Base-by-base conservation (phyloP, 1,139 yeast species). In the Suhomyces panamericanus region DNA sequence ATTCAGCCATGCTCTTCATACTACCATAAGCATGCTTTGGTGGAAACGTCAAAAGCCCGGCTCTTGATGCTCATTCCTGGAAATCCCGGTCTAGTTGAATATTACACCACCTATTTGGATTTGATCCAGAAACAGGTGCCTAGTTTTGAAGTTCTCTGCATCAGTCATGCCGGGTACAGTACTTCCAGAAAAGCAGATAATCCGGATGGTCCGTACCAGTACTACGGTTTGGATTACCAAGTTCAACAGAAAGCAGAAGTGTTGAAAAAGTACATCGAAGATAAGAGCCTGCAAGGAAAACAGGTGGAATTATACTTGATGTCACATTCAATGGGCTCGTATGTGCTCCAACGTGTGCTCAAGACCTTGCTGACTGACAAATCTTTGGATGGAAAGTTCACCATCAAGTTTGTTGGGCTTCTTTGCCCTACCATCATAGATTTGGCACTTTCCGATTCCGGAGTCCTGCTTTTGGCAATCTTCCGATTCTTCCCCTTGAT, bases 251-350 rank as follows among this genome's bases (percentile, higher is more conserved):
- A 80, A 50, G 41, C 31, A 26, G 60, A 62, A 3, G 61, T 80
- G 20, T 57, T 80, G 35, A 59, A 62, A 39, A 60, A 67, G 24
- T 59, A 65, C 34, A 52, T 71, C 6, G 43, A 54, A 15, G 51
- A 52, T 8, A 46, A 35, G 34, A 26, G 38, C 30, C 27, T 11
- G 33, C 9, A 54, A 49, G 49, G 50, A 17, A 49, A 53, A 15
- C 41, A 41, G 1, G 65, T 75, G 14, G 68, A 72, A 12, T 60
- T 83, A 1, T 66, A 68, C 46, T 64, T 82, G 13, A 60, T 81
- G 51, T 80, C 85, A 24, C 89, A 83, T 57, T 83, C 88, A 0
- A 76, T 83, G 38, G 89, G 89, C 1, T 68, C 79, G 1, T 83
- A 75, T 67, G 64, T 83, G 28, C 62, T 70, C 3, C 87, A 83